Conservation (phyloP, 1,284 basidiomycete genomes). For the Ceratobasidium sp. region DNA sequence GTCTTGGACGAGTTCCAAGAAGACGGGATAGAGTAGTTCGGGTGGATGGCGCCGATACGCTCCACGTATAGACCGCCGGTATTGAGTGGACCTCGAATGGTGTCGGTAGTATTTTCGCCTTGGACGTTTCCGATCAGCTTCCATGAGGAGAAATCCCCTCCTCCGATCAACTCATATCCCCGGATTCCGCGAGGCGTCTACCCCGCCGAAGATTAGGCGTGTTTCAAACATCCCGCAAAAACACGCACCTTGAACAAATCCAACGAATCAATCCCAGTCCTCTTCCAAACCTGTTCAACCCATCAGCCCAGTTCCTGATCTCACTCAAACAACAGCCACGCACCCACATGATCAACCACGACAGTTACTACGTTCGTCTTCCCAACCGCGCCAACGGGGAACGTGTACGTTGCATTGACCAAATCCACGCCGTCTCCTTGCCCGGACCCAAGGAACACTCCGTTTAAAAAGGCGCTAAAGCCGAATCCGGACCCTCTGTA, state of each 20-base stretch:
- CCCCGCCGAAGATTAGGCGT: neutral
- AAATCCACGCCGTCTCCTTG: slow-evolving; percentile 55
- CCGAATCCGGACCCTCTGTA: slow-evolving; percentile 62
- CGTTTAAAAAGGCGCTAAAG: slow-evolving; percentile 64
- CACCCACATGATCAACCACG: slow-evolving; percentile 56
- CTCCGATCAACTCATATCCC: slow-evolving; percentile 5
- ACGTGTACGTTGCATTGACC: slow-evolving; percentile 53
- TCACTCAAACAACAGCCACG: slow-evolving; percentile 25
- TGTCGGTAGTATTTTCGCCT: slow-evolving; percentile 28
- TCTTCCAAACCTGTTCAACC: slow-evolving; percentile 51
- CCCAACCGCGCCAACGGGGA: slow-evolving; percentile 55
- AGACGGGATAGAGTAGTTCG: slow-evolving; percentile 26
- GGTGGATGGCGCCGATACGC: slow-evolving; percentile 33
- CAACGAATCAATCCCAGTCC: slow-evolving; percentile 51
- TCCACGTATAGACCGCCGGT: slow-evolving; percentile 33
- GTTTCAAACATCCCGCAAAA: no score
- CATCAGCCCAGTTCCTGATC: no score
- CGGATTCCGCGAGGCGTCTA: slow-evolving; percentile 1
- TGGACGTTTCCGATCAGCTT: slow-evolving; percentile 40
- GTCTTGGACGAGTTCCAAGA: slow-evolving; percentile 40
- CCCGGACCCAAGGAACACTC: slow-evolving; percentile 62
- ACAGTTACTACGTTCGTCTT: slow-evolving; percentile 59
- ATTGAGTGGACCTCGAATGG: slow-evolving; percentile 35
- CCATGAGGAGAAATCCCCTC: slow-evolving; percentile 38
- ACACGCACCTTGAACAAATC: slow-evolving; percentile 52